Conservation (phyloP, 371 early-diverging fungal genomes). For the Syncephalastrum sp. region DNA sequence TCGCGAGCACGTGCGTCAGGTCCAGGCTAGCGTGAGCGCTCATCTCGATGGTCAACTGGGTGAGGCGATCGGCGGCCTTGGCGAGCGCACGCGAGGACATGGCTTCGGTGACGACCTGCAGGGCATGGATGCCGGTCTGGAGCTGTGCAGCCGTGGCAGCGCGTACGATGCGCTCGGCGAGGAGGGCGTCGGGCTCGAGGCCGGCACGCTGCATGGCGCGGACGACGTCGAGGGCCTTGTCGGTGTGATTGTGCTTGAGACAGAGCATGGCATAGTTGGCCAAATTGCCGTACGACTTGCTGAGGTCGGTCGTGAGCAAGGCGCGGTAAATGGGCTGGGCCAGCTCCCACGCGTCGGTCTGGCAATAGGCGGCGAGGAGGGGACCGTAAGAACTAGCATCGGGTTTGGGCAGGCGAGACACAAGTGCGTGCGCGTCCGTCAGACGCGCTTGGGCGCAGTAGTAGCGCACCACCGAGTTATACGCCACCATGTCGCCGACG, state of each 20-base stretch:
- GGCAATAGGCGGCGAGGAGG: conserved; percentile 41
- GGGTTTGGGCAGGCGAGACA: conserved; percentile 31
- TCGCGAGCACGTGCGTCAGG: conserved; percentile 1
- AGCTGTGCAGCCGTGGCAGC: conserved; percentile 12
- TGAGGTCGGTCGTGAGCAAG: conserved; percentile 34
- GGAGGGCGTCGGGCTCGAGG: conserved; percentile 15
- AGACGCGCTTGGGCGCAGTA: conserved; percentile 29
- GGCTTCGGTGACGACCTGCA: conserved; percentile 21
- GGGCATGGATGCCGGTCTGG: conserved; percentile 24
- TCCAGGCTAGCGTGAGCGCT: not conserved
- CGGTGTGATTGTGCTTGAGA: conserved; percentile 16
- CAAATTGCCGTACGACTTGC: conserved; percentile 43
- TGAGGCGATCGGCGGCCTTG: conserved; percentile 23
- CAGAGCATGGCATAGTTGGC: conserved; percentile 44
- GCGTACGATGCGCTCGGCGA: conserved; percentile 14
- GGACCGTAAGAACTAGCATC: conserved; percentile 45
- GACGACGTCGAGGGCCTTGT: conserved; percentile 25
- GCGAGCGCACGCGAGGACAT: conserved; percentile 27
- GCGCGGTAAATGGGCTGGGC: conserved; percentile 27
- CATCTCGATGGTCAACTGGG: conserved; percentile 11
- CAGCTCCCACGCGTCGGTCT: conserved; percentile 12
- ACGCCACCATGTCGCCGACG: conserved; percentile 29
- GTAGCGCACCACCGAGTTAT: conserved; percentile 45
- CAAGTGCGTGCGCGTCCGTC: conserved; percentile 31
- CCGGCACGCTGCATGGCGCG: conserved; percentile 24